Evolutionary conservation across 202 grass and related monocot species (phyloP).

Genomic region (Zoysia matrella): DNA sequence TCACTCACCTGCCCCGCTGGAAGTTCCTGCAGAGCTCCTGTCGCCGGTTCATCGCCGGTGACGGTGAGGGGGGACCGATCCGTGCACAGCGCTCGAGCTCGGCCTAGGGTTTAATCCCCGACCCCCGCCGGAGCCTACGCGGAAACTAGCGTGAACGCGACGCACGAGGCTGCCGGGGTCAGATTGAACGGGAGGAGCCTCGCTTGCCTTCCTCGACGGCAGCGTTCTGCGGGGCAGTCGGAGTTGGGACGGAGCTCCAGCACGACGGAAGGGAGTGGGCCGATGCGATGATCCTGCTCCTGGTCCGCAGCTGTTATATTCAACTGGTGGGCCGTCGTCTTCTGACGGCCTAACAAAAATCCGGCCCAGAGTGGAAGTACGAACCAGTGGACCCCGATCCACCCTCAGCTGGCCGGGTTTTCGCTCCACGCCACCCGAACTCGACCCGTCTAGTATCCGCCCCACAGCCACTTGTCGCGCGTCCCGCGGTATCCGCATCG

Average conservation of each 20-base stretch:
- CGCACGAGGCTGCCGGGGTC: background rate
- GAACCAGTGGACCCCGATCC: background rate
- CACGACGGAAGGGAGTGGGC: background rate
- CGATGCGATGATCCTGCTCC: background rate
- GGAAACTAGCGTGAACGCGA: background rate
- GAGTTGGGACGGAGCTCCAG: background rate
- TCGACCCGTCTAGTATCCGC: background rate
- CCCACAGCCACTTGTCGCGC: background rate
- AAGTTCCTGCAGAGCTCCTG: conserved; percentile 84
- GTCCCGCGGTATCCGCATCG: background rate
- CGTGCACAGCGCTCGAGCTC: background rate
- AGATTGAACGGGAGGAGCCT: background rate
- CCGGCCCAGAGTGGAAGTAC: background rate
- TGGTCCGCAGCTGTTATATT: background rate
- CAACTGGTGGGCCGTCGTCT: background rate
- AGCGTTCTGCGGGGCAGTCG: background rate
- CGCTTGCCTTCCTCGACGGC: background rate
- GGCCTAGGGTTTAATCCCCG: conserved; percentile 20
- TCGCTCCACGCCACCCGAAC: no score
- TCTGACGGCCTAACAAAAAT: background rate
- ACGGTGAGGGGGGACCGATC: background rate
- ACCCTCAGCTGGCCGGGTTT: no score
- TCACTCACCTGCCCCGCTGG: conserved; percentile 67
- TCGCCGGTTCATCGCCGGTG: conserved; percentile 55
- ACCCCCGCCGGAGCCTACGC: background rate